phyloP scores from a whole-genome alignment of 73 alveolate species.

The Stentor roeselii region DNA sequence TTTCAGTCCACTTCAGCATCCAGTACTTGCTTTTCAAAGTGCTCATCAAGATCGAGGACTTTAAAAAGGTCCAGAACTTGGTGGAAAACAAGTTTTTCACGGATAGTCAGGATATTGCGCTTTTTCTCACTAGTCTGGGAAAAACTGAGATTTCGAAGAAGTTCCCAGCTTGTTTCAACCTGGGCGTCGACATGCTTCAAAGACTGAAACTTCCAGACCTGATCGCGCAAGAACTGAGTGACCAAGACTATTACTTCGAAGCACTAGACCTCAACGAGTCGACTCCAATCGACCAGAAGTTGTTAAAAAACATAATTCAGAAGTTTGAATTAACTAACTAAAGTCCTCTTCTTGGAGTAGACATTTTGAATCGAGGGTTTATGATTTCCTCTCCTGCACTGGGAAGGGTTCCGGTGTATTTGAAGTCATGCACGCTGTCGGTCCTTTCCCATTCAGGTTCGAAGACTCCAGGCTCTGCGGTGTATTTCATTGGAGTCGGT shows the following conservation, averaged over 20 bases:
- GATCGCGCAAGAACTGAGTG: not conserved
- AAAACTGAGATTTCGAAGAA: not conserved
- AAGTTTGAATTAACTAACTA: too few relatives aligned
- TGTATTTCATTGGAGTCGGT: not conserved
- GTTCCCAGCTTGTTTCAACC: not conserved
- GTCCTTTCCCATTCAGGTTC: conserved; percentile 25
- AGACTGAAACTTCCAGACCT: not conserved
- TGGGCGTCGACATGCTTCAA: not conserved
- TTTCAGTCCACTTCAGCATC: not conserved
- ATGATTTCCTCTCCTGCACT: conserved; percentile 13
- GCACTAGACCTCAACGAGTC: too few relatives aligned
- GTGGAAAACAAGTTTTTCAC: not conserved
- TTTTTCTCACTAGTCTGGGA: not conserved
- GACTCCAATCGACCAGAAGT: too few relatives aligned
- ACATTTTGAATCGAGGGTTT: not conserved
- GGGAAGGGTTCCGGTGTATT: not conserved
- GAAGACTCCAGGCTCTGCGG: not conserved
- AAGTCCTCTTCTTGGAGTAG: conserved; percentile 14
- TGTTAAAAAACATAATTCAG: too few relatives aligned
- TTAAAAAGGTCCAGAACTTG: not conserved
- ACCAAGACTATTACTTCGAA: not conserved
- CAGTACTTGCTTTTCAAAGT: not conserved
- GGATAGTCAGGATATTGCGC: not conserved
- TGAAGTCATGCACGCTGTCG: not conserved
- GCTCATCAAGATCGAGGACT: not conserved